phyloP scores from a whole-genome alignment of 2,329 filamentous ascomycete species.

The Hymenoscyphus albidus region DNA sequence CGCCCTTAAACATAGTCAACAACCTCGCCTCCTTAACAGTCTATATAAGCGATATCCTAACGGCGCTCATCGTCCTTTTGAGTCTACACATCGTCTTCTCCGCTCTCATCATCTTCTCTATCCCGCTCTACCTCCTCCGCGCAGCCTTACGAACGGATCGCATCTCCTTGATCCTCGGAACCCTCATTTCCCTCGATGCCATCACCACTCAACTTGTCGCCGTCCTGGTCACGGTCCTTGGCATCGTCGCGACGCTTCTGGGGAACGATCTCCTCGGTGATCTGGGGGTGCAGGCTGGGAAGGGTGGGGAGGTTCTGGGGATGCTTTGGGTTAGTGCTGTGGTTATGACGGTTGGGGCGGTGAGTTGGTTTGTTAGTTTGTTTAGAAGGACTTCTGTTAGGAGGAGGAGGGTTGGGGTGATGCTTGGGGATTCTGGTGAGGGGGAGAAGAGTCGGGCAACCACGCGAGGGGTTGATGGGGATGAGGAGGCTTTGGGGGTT shows the following conservation, averaged over 20 bases:
- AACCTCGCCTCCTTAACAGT: constrained; percentile 13
- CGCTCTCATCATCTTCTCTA: constrained; percentile 9
- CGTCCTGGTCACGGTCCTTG: constrained; percentile 6
- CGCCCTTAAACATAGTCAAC: constrained; percentile 20
- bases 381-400: constrained; percentile 12
- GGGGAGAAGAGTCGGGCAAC: background rate
- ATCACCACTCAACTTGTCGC: constrained; percentile 3
- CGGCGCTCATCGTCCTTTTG: constrained; percentile 12
- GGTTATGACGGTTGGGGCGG: constrained; percentile 11
- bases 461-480: no score
- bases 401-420: constrained; percentile 1
- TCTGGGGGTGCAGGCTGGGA: constrained; percentile 15
- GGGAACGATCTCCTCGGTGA: constrained; percentile 14
- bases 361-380: constrained; percentile 15
- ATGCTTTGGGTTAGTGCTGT: constrained; percentile 16
- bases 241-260: background rate
- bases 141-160: constrained; percentile 8
- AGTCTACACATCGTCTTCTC: constrained; percentile 18
- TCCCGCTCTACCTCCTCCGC: constrained; percentile 15
- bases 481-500: no score
- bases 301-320: constrained; percentile 7
- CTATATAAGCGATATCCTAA: constrained; percentile 8
- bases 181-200: constrained; percentile 5
- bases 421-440: no score
- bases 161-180: constrained; percentile 5